Conservation (phyloP, 495 filamentous ascomycete species). For the Hyaloscypha hepaticicola region DNA sequence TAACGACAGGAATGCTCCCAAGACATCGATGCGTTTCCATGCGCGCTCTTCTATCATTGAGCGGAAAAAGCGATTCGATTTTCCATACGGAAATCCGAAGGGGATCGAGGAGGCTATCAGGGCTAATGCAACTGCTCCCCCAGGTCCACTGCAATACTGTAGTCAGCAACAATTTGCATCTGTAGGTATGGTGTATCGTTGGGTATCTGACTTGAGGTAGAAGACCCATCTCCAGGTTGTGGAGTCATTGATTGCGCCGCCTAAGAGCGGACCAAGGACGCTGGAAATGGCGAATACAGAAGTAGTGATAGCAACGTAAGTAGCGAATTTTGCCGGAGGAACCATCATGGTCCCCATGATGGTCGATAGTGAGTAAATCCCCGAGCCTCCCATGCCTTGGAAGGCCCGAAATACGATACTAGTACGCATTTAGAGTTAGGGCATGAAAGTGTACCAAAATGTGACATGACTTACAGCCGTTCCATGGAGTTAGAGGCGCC, state of each 20-base stretch:
- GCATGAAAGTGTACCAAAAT: slow-evolving; percentile 5
- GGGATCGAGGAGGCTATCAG: slow-evolving; percentile 23
- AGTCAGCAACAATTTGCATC: slow-evolving; percentile 4
- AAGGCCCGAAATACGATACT: slow-evolving; percentile 40
- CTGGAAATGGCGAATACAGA: slow-evolving; percentile 34
- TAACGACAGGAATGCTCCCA: slow-evolving; percentile 55
- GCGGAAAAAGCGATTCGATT: slow-evolving; percentile 2
- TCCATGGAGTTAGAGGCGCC: slow-evolving; percentile 41
- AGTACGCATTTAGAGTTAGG: neutral
- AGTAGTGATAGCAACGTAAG: slow-evolving; percentile 35
- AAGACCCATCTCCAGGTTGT: slow-evolving; percentile 43
- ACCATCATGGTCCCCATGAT: slow-evolving; percentile 49
- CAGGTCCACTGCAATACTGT: slow-evolving; percentile 32
- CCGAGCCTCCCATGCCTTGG: slow-evolving; percentile 43
- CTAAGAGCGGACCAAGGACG: slow-evolving; percentile 47
- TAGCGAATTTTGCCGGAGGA: slow-evolving; percentile 37
- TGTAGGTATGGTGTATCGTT: slow-evolving; percentile 1
- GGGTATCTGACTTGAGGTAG: slow-evolving; percentile 35
- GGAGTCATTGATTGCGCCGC: slow-evolving; percentile 43
- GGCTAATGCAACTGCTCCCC: slow-evolving; percentile 27
- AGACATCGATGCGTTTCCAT: slow-evolving; percentile 44
- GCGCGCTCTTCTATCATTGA: slow-evolving; percentile 4
- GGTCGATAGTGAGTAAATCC: slow-evolving; percentile 47
- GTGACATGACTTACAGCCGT: slow-evolving; percentile 35
- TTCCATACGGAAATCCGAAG: neutral